Conservation (phyloP, 768 basidiomycete species). For the Suillus spraguei region DNA sequence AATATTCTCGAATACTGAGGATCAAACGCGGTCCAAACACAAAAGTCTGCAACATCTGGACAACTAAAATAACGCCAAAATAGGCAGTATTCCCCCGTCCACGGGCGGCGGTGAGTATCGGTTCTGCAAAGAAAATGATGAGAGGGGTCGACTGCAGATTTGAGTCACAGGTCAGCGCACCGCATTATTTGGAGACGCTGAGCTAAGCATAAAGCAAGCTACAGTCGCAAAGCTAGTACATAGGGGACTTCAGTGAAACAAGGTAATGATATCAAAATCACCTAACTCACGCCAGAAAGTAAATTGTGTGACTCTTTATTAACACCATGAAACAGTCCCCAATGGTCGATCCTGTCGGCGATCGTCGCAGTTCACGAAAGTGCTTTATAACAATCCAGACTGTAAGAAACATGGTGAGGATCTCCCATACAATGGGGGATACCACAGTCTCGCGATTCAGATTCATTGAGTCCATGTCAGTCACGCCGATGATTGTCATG, state of each 20-base stretch:
- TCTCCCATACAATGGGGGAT: background rate
- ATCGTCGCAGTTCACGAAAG: background rate
- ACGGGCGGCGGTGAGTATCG: no score
- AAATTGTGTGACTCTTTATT: background rate
- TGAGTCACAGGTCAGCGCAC: background rate
- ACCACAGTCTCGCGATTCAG: background rate
- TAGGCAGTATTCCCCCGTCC: background rate
- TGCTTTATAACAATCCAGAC: background rate
- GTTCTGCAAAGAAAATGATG: no score
- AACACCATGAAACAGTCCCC: background rate
- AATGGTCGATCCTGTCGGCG: background rate
- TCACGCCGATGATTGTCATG: no score
- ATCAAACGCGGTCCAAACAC: background rate
- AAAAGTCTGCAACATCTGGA: background rate
- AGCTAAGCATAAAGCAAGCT: background rate
- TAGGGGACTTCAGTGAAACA: background rate
- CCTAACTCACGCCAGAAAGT: background rate
- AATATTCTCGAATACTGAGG: background rate
- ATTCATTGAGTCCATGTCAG: no score
- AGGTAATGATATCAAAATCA: background rate
- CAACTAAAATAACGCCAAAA: background rate
- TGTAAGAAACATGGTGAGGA: background rate
- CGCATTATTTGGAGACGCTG: background rate
- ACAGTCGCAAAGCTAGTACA: background rate
- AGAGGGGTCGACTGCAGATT: background rate